These are phyloP conservation scores for Ganoderma sp. DNA, from an alignment of 1,284 basidiomycete species.

Conservation along the genomic window DNA sequence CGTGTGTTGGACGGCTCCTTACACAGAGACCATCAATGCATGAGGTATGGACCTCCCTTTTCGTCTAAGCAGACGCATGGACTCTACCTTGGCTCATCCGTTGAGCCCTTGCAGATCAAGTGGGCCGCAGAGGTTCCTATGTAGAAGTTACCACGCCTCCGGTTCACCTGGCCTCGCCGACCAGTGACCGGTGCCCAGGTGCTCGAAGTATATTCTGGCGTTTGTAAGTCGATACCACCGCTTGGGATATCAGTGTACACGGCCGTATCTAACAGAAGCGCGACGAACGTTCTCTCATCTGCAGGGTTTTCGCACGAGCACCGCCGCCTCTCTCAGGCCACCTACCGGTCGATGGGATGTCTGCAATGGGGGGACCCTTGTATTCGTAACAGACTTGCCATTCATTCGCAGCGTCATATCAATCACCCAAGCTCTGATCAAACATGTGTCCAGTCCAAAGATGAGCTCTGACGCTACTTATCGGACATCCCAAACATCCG, in stretches of 20 bases:
- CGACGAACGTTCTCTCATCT: conserved; percentile 31
- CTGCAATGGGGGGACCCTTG: conserved; percentile 9
- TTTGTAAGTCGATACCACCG: not conserved
- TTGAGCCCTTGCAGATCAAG: conserved; percentile 2
- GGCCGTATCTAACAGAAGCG: conserved; percentile 27
- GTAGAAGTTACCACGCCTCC: not conserved
- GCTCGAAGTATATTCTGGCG: not conserved
- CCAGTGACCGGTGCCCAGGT: not conserved
- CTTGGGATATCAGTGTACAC: conserved; percentile 3
- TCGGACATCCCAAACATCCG: not conserved
- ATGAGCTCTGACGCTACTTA: conserved; percentile 3
- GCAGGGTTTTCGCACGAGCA: conserved; percentile 30
- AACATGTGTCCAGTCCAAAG: conserved; percentile 3
- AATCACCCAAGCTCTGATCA: conserved; percentile 19
- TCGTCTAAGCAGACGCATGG: conserved; percentile 12
- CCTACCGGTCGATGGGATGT: conserved; percentile 8
- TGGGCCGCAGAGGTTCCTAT: not conserved
- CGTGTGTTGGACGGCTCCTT: conserved; percentile 22
- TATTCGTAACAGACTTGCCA: conserved; percentile 7
- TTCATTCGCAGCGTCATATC: conserved; percentile 10
- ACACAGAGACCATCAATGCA: conserved; percentile 14
- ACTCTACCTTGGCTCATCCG: not conserved
- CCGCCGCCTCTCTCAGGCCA: conserved; percentile 25
- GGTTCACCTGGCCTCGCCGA: not conserved
- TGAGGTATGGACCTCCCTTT: conserved; percentile 9